phyloP scores from a whole-genome alignment of 768 basidiomycete species.

The Porphyrellus cyaneotinctus region DNA sequence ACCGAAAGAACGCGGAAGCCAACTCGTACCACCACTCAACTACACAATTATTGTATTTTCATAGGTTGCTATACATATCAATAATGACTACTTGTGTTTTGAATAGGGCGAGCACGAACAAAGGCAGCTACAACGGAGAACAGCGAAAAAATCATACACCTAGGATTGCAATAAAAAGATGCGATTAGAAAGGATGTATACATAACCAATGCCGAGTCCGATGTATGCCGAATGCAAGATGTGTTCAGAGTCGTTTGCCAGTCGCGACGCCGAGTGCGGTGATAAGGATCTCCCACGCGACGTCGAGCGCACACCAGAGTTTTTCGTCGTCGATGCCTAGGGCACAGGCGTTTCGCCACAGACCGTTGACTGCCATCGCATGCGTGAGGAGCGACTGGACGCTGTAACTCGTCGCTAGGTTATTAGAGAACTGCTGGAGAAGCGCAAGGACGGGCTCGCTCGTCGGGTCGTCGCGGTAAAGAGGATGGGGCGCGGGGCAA shows the following conservation, averaged over 20 bases:
- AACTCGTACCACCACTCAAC: no score
- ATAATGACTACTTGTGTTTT: constrained; percentile 15
- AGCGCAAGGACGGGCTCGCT: constrained; percentile 9
- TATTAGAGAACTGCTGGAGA: constrained; percentile 15
- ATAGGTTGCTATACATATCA: constrained; percentile 22
- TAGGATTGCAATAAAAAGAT: not conserved
- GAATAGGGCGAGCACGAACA: not conserved
- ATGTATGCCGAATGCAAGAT: not conserved
- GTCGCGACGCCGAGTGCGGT: constrained; percentile 35
- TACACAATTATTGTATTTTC: not conserved
- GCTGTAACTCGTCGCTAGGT: constrained; percentile 12
- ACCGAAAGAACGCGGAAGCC: no score
- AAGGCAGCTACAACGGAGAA: not conserved
- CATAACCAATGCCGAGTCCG: not conserved
- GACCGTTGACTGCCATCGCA: constrained; percentile 37
- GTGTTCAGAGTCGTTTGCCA: constrained; percentile 7
- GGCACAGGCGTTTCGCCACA: constrained; percentile 50
- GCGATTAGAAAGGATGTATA: constrained; percentile 8
- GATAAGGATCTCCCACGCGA: constrained; percentile 48
- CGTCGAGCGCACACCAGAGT: constrained; percentile 46
- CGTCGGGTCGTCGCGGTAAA: constrained; percentile 24
- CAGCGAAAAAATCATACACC: constrained; percentile 24
- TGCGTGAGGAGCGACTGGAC: constrained; percentile 34
- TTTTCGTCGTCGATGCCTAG: constrained; percentile 47
- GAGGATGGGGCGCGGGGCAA: constrained; percentile 22